These are phyloP conservation scores for Aspergillus udagawae DNA, from an alignment of 2,329 filamentous ascomycete species.

Conservation along the genomic window DNA sequence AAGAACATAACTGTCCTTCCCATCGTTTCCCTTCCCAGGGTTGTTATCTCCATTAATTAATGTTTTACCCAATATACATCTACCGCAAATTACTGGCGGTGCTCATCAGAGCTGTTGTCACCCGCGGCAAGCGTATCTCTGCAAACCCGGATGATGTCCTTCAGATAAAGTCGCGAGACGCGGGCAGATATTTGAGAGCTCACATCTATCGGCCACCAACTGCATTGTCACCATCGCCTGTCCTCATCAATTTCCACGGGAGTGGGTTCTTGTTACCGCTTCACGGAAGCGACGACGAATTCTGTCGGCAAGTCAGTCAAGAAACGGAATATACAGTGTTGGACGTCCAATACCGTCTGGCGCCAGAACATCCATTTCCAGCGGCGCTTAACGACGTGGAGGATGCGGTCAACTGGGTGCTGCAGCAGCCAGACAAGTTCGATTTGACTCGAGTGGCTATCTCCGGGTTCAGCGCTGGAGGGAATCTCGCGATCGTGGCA, in stretches of 20 bases:
- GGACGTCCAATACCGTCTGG: slow-evolving; percentile 39
- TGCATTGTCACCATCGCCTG: slow-evolving; percentile 18
- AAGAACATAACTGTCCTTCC: background rate
- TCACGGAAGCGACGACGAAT: slow-evolving; percentile 31
- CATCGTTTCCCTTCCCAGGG: background rate
- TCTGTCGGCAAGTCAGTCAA: slow-evolving; percentile 22
- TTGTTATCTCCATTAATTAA: slow-evolving; percentile 1
- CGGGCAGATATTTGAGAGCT: slow-evolving; percentile 25
- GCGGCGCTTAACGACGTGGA: slow-evolving; percentile 39
- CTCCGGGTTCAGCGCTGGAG: slow-evolving; percentile 44
- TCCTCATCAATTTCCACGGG: slow-evolving; percentile 33
- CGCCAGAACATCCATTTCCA: slow-evolving; percentile 40
- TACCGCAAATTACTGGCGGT: slow-evolving; percentile 20
- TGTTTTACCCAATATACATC: slow-evolving; percentile 19
- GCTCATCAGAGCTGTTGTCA: slow-evolving; percentile 12
- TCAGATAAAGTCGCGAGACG: slow-evolving; percentile 28
- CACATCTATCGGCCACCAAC: slow-evolving; percentile 26
- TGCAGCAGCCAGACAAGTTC: slow-evolving; percentile 31
- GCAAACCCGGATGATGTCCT: slow-evolving; percentile 22
- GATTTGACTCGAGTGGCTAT: slow-evolving; percentile 31
- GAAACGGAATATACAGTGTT: slow-evolving; percentile 31
- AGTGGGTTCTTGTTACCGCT: slow-evolving; percentile 32
- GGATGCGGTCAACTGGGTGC: slow-evolving; percentile 35
- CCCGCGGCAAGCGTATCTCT: background rate
- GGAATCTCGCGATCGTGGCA: slow-evolving; percentile 35